Percentiles rank a stretch among this genome's conserved stretches.
These are phyloP conservation scores for Sphaerulina musiva DNA, from an alignment of 2,329 filamentous ascomycete species.

Conservation along the genomic window DNA sequence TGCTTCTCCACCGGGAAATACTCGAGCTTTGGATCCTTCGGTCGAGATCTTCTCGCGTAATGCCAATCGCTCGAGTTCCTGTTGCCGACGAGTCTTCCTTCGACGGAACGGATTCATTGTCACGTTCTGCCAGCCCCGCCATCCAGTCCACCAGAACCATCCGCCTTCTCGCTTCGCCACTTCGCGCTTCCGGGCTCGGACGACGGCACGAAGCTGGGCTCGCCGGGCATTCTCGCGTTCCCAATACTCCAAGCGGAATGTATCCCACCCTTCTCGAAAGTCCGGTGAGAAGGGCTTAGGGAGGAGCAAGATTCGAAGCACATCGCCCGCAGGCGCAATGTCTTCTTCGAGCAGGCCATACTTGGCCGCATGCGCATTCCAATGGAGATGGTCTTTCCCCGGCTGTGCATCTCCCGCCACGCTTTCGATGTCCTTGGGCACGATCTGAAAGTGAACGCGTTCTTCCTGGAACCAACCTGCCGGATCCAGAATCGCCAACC, in stretches of 20 bases:
- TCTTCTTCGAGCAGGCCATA: conserved; percentile 67
- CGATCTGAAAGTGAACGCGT: conserved; percentile 33
- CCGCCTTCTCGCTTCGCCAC: conserved; percentile 63
- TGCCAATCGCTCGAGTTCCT: conserved; percentile 28
- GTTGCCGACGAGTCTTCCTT: conserved; percentile 26
- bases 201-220: conserved; percentile 61
- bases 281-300: conserved; percentile 92
- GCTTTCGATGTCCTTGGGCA: conserved; percentile 38
- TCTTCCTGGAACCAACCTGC: conserved; percentile 31
- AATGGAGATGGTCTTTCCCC: conserved; percentile 48
- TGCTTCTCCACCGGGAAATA: neutral
- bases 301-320: conserved; percentile 80
- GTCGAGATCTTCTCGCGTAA: conserved; percentile 23
- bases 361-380: conserved; percentile 31
- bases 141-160: conserved; percentile 84
- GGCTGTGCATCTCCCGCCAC: conserved; percentile 43
- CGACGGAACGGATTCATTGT: conserved; percentile 22
- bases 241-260: conserved; percentile 93
- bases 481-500: conserved; percentile 30
- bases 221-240: conserved; percentile 90
- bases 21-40: conserved; percentile 11
- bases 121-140: conserved; percentile 48
- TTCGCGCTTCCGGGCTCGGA: conserved; percentile 62
- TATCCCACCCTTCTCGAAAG: conserved; percentile 95
- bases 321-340: conserved; percentile 79